Base-by-base conservation (phyloP, 768 basidiomycete genomes). In the Boletus subcaerulescens region DNA sequence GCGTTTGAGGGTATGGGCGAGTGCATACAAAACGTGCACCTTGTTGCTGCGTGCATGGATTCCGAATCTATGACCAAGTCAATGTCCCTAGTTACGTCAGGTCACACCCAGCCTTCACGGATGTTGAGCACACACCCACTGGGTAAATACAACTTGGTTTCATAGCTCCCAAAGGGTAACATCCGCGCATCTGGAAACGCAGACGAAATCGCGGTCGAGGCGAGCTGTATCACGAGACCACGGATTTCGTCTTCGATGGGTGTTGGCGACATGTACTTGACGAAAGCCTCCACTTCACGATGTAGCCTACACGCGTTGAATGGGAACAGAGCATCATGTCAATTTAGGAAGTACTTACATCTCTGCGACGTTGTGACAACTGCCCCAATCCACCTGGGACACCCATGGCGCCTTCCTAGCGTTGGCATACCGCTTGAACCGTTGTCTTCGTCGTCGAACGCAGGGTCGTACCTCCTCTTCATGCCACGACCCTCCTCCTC, bases 101-200 rank as follows among this genome's bases (percentile, higher is more conserved):
- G 38, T 59, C 36, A 31, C 22, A 4, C 29, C 45, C 33, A 50
- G 24, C 13, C 12, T 29, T 32, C 2, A 45, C 13, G 14, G 31
- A 9, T n/a, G 46, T 33, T 41, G 18, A 35, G 46, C 31, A 74
- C 89, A 65, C 70, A 97, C 95, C 95, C 95, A 49, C 82, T 76
- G 4, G 97, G 96, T 20, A 98, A 80, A 69, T 98, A 99, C 14
- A 98, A 75, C 64, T 93, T 92, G 7, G 96, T 98, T 66, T 90
- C 86, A 69, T 86, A 96, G 66, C 89, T 93, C 20, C 97, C 97
- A 69, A 98, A 99, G 1, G 94, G 89, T 53, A 81, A 73, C 4
- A 98, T 86, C 33, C 78, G 73, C 10, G 93, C 93, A 62, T 95
- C 92, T 0, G 85, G 81, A 74, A 91, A 97, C 11, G 75, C 67